Conservation (phyloP, 2,329 filamentous ascomycete genomes). For the Hypomyces rosellus region DNA sequence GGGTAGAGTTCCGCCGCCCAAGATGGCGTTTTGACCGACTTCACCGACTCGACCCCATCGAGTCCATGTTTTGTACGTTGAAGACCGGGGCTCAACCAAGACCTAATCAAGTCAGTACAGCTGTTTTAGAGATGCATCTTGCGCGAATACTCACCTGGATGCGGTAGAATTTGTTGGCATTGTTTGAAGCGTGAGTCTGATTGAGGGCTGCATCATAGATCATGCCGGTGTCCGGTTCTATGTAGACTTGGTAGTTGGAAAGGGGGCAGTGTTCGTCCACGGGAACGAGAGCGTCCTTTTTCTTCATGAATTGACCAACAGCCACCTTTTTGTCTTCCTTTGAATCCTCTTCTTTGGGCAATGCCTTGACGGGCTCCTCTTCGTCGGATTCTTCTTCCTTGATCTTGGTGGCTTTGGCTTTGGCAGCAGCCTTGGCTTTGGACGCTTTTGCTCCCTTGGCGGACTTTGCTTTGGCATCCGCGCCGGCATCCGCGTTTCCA, state of each 20-base stretch:
- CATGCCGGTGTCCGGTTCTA: conserved; percentile 52
- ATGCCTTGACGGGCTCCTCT: conserved; percentile 15
- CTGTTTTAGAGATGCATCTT: no score
- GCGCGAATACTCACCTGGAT: conserved; percentile 48
- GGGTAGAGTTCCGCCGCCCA: conserved; percentile 36
- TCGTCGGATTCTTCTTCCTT: conserved; percentile 19
- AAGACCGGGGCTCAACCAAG: conserved; percentile 30
- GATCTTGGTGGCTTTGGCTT: conserved; percentile 12
- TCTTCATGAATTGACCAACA: conserved; percentile 42
- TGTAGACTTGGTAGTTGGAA: conserved; percentile 49
- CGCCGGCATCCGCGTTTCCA: conserved; percentile 14
- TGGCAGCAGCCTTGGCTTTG: no score
- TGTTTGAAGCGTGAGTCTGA: conserved; percentile 63
- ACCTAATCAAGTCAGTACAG: background rate
- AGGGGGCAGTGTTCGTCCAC: conserved; percentile 41
- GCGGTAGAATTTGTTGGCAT: conserved; percentile 81
- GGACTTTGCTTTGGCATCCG: conserved; percentile 26
- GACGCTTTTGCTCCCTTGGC: conserved; percentile 28
- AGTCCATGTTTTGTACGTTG: conserved; percentile 58
- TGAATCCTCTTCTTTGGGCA: conserved; percentile 19
- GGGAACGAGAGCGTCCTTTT: conserved; percentile 40
- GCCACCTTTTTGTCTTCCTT: conserved; percentile 31
- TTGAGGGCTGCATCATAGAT: conserved; percentile 78
- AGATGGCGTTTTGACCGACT: conserved; percentile 39
- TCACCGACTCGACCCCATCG: conserved; percentile 76